phyloP scores from a whole-genome alignment of 352 stramenopile species.

The Phytopythium oedochilum region DNA sequence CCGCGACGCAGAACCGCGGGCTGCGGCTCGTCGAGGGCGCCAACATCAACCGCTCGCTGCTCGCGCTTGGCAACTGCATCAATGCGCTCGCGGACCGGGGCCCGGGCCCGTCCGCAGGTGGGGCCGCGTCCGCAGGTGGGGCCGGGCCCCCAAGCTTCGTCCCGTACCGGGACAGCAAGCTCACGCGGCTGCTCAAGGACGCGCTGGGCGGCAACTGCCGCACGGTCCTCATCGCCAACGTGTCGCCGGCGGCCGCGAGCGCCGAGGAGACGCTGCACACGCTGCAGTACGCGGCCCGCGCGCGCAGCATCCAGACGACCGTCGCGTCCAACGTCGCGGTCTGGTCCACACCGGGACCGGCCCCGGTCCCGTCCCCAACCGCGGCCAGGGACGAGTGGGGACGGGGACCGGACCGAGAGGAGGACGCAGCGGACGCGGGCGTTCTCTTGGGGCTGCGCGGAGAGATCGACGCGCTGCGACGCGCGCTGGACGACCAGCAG shows the following conservation, averaged over 20 bases:
- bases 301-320: slow-evolving; percentile 93
- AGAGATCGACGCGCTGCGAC: slow-evolving; percentile 1
- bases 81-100: slow-evolving; percentile 88
- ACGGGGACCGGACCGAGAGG: not conserved
- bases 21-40: slow-evolving; percentile 84
- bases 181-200: slow-evolving; percentile 88
- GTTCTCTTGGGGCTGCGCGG: not conserved
- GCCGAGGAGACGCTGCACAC: slow-evolving; percentile 93
- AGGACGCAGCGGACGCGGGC: not conserved
- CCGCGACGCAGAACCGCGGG: slow-evolving; percentile 87
- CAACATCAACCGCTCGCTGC: slow-evolving; percentile 91
- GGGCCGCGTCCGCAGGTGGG: not conserved
- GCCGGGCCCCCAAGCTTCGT: slow-evolving; percentile 51
- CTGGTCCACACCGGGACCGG: slow-evolving; percentile 45
- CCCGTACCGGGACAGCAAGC: slow-evolving; percentile 88
- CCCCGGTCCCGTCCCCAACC: too few relatives aligned
- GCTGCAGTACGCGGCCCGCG: slow-evolving; percentile 91
- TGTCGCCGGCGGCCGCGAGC: slow-evolving; percentile 69
- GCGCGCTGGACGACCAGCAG: slow-evolving; percentile 1
- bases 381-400: too few relatives aligned
- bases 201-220: slow-evolving; percentile 88
- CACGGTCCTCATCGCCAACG: slow-evolving; percentile 93
- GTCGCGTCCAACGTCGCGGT: slow-evolving; percentile 84
- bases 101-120: slow-evolving; percentile 5
- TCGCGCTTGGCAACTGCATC: slow-evolving; percentile 92